A percentile compares a stretch with the other conserved stretches of the same genome.
Conservation (phyloP, 2,329 filamentous ascomycete species). For the Fusarium sp. region DNA sequence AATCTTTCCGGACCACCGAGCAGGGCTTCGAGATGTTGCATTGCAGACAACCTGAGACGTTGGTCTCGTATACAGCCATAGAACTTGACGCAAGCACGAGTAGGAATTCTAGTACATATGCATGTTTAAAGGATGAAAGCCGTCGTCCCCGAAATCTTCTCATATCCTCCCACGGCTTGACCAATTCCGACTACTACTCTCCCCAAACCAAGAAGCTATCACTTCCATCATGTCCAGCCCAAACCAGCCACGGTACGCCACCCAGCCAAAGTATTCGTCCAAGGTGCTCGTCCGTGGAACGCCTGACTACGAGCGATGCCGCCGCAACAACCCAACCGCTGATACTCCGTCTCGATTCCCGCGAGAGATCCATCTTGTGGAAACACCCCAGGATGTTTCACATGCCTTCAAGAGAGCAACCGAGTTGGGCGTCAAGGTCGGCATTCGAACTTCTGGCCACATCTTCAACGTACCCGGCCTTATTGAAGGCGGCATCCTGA, state of each 20-base stretch:
- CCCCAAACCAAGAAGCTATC: too few species aligned
- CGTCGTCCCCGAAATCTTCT: too few species aligned
- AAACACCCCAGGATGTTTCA: slow-evolving; percentile 1
- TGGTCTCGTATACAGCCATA: too few species aligned
- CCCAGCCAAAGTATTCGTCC: slow-evolving; percentile 6
- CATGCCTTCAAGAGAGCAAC: slow-evolving; percentile 8
- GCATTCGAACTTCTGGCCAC: slow-evolving; percentile 19
- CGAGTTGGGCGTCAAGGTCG: slow-evolving; percentile 15
- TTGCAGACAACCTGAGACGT: too few species aligned
- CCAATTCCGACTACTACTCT: too few species aligned
- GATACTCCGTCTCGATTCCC: slow-evolving; percentile 14
- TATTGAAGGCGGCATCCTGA: slow-evolving; percentile 22
- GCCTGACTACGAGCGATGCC: slow-evolving; percentile 19
- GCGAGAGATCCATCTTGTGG: slow-evolving; percentile 12
- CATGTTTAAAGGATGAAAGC: too few species aligned
- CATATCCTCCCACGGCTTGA: too few species aligned
- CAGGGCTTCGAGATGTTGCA: too few species aligned
- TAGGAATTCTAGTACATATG: neutral
- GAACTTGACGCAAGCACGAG: neutral
- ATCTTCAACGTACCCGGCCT: slow-evolving; percentile 14
- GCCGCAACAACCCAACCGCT: slow-evolving; percentile 18
- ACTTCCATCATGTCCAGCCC: slow-evolving; percentile 13
- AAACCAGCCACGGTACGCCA: slow-evolving; percentile 2
- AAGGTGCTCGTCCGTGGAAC: slow-evolving; percentile 14
- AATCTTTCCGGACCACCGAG: too few species aligned